Conservation (phyloP, 225 moss, liverwort and hornwort genomes). For the Sphagnum tenellum region DNA sequence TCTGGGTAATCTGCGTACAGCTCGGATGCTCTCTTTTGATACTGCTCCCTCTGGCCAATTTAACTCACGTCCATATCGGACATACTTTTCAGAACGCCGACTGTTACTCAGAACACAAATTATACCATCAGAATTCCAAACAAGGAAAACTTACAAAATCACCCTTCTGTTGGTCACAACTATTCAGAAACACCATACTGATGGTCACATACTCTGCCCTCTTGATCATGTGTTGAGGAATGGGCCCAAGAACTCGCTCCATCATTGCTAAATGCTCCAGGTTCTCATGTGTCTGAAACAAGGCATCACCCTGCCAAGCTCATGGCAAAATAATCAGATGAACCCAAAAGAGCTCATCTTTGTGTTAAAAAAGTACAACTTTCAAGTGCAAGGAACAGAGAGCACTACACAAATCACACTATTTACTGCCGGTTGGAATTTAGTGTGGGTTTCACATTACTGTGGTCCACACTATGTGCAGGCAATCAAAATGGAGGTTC, state of each 20-base stretch:
- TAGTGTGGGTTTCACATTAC: no score
- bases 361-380: not conserved
- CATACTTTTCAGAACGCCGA: conserved; percentile 44
- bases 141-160: no score
- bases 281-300: conserved; percentile 56
- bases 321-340: no score
- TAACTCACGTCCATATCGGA: conserved; percentile 38
- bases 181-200: no score
- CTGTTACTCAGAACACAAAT: conserved; percentile 5
- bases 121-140: no score
- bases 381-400: not conserved
- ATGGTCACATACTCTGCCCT: conserved; percentile 32
- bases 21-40: conserved; percentile 46
- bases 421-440: no score
- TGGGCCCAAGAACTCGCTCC: conserved; percentile 45
- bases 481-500: no score
- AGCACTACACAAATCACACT: not conserved
- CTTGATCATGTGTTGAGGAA: conserved; percentile 44
- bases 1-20: conserved; percentile 40
- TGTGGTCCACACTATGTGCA: no score
- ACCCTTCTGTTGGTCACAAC: no score
- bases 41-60: conserved; percentile 56
- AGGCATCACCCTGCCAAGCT: conserved; percentile 33
- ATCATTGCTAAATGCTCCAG: conserved; percentile 58
- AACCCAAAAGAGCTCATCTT: no score